Evolutionary conservation across 805 yeast species (phyloP).

Genomic region (Millerozyma acaciae): DNA sequence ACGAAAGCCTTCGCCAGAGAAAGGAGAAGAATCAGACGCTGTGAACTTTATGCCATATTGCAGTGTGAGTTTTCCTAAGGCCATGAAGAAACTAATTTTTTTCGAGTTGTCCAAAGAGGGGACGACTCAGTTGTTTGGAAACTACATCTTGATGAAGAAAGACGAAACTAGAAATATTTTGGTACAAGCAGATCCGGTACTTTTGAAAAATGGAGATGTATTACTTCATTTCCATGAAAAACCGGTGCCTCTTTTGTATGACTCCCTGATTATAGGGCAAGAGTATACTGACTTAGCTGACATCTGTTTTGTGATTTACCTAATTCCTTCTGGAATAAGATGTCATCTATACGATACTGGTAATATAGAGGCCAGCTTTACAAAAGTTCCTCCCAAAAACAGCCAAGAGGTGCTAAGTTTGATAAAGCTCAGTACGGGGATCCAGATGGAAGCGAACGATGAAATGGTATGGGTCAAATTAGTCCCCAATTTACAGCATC

Average conservation of each 20-base stretch:
- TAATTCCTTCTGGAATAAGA: constrained; percentile 41
- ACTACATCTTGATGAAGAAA: constrained; percentile 24
- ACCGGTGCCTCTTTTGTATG: constrained; percentile 21
- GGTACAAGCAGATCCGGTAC: constrained; percentile 34
- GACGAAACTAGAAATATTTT: constrained; percentile 11
- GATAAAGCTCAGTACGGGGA: constrained; percentile 33
- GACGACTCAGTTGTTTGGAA: constrained; percentile 32
- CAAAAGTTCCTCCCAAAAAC: constrained; percentile 16
- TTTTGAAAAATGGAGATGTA: constrained; percentile 37
- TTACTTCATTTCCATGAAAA: constrained; percentile 27
- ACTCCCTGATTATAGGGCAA: constrained; percentile 17
- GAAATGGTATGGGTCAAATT: constrained; percentile 58
- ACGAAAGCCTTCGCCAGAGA: constrained; percentile 16
- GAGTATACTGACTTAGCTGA: constrained; percentile 8
- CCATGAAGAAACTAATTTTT: constrained; percentile 35
- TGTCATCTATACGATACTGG: constrained; percentile 36
- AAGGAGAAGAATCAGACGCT: constrained; percentile 9
- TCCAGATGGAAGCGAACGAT: constrained; percentile 17
- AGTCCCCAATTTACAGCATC: constrained; percentile 63
- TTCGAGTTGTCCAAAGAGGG: constrained; percentile 28
- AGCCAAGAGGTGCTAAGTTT: constrained; percentile 26
- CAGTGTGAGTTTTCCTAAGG: constrained; percentile 34
- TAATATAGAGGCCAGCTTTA: constrained; percentile 16
- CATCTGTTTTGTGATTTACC: constrained; percentile 30
- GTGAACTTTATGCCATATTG: constrained; percentile 29